These are phyloP conservation scores for Botryobasidium botryosum DNA, from an alignment of 768 basidiomycete genomes.

Conservation along the genomic window DNA sequence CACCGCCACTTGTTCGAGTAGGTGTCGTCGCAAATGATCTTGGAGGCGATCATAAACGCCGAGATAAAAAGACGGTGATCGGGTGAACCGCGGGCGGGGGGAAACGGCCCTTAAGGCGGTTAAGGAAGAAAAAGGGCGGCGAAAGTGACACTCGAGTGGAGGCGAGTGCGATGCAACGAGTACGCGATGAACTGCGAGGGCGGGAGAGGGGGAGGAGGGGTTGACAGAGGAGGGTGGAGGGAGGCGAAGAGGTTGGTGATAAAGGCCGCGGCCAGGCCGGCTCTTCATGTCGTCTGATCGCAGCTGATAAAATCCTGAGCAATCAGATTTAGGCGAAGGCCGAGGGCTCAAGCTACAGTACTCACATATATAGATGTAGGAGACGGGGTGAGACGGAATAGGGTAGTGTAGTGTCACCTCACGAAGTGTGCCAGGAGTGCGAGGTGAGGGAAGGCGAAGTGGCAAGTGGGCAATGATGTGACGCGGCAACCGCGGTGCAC, in stretches of 20 bases:
- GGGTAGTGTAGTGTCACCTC: too few relatives aligned
- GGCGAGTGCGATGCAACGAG: slow-evolving; percentile 67
- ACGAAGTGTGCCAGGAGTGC: too few relatives aligned
- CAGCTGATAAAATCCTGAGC: too few relatives aligned
- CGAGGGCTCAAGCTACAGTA: too few relatives aligned
- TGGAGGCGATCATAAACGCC: slow-evolving; percentile 83
- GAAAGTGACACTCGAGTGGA: slow-evolving; percentile 47
- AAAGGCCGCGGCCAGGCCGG: slow-evolving; percentile 56
- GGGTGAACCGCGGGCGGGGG: slow-evolving; percentile 81
- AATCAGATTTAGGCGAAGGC: too few relatives aligned
- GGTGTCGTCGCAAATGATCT: slow-evolving; percentile 88
- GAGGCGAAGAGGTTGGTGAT: slow-evolving; percentile 77
- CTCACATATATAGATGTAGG: too few relatives aligned
- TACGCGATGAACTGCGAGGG: slow-evolving; percentile 76
- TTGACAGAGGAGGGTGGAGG: slow-evolving; percentile 48
- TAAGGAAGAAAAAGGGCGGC: slow-evolving; percentile 58
- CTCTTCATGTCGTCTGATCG: too few relatives aligned
- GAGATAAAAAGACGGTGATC: slow-evolving; percentile 84
- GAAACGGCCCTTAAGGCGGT: slow-evolving; percentile 79
- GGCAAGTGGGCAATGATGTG: too few relatives aligned
- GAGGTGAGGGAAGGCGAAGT: too few relatives aligned
- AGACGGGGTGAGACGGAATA: too few relatives aligned
- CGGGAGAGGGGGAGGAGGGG: slow-evolving; percentile 40
- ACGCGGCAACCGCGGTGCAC: too few relatives aligned
- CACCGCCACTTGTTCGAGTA: slow-evolving; percentile 90